phyloP scores from a whole-genome alignment of 805 yeast genomes.

The Pichia rugopelliculosa region DNA sequence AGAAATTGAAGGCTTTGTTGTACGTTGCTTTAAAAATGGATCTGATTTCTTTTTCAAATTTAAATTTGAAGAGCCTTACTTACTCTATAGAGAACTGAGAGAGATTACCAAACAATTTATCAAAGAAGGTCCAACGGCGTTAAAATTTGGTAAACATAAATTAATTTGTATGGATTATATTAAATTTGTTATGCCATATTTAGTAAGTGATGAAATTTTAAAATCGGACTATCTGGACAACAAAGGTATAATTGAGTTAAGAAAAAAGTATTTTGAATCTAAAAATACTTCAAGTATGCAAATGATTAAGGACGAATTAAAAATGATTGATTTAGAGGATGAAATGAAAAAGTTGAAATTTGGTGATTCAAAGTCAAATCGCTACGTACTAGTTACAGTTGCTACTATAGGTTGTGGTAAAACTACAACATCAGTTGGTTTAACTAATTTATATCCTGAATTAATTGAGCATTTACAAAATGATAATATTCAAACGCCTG shows the following conservation, averaged over 20 bases:
- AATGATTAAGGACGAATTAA: constrained; percentile 38
- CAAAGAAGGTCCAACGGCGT: constrained; percentile 29
- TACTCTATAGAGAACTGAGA: constrained; percentile 84
- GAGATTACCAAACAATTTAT: constrained; percentile 69
- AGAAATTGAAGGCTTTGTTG: constrained; percentile 91
- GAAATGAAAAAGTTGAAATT: constrained; percentile 18
- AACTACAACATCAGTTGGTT: constrained; percentile 67
- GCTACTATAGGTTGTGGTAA: constrained; percentile 95
- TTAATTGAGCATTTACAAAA: constrained; percentile 73
- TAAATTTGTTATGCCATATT: constrained; percentile 51
- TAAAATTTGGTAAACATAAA: constrained; percentile 41
- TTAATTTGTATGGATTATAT: constrained; percentile 60
- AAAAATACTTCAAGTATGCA: constrained; percentile 54
- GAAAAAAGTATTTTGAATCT: constrained; percentile 55
- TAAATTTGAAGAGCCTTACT: constrained; percentile 92
- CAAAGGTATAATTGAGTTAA: constrained; percentile 65
- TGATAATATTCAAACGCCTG: constrained; percentile 54
- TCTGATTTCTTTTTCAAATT: constrained; percentile 79
- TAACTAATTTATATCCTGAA: constrained; percentile 44
- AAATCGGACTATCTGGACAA: constrained; percentile 43
- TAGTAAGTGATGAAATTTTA: constrained; percentile 42
- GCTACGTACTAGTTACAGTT: constrained; percentile 68
- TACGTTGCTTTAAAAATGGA: constrained; percentile 46
- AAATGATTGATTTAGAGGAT: constrained; percentile 26
- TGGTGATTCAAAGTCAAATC: constrained; percentile 33